A percentile compares a stretch with the other conserved stretches of the same genome.
Evolutionary conservation across 805 yeast genomes (phyloP).

Genomic region (Brettanomyces sp.): DNA sequence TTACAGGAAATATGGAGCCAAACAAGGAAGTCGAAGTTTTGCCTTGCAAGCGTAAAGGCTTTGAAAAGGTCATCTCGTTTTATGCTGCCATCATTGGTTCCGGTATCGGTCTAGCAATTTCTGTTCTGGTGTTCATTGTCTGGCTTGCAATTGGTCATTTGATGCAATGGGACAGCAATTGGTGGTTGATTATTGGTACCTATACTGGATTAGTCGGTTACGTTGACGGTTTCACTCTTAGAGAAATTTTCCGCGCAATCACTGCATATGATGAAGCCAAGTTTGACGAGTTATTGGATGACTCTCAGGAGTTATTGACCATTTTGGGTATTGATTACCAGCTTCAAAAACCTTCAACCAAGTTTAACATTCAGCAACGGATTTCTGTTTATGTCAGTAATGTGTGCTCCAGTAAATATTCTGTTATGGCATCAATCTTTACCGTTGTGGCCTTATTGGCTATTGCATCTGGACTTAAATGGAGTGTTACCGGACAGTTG

Average conservation of each 20-base stretch:
- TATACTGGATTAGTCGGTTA: constrained; percentile 37
- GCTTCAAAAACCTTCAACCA: constrained; percentile 4
- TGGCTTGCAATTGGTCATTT: constrained; percentile 30
- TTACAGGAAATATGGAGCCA: constrained; percentile 14
- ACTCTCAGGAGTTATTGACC: constrained; percentile 25
- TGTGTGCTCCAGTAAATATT: constrained; percentile 24
- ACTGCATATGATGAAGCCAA: constrained; percentile 13
- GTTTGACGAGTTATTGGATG: constrained; percentile 21
- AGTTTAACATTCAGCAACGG: constrained; percentile 2
- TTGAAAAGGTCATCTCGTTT: constrained; percentile 12
- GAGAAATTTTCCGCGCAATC: constrained; percentile 28
- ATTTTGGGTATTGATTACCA: constrained; percentile 15
- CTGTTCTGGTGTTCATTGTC: constrained; percentile 23
- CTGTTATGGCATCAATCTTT: constrained; percentile 22
- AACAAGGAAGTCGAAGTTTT: constrained; percentile 24
- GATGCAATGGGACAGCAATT: constrained; percentile 29
- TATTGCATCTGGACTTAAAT: constrained; percentile 25
- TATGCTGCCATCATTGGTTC: constrained; percentile 36
- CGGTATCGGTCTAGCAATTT: constrained; percentile 29
- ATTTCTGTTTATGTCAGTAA: constrained; percentile 18
- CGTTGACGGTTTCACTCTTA: constrained; percentile 32
- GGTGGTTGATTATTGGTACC: constrained; percentile 41
- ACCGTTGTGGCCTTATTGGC: constrained; percentile 23
- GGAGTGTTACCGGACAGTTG: constrained; percentile 33
- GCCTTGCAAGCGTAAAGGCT: constrained; percentile 8